Conservation (phyloP, 2,329 filamentous ascomycete species). For the Talaromyces albobiverticillius region DNA sequence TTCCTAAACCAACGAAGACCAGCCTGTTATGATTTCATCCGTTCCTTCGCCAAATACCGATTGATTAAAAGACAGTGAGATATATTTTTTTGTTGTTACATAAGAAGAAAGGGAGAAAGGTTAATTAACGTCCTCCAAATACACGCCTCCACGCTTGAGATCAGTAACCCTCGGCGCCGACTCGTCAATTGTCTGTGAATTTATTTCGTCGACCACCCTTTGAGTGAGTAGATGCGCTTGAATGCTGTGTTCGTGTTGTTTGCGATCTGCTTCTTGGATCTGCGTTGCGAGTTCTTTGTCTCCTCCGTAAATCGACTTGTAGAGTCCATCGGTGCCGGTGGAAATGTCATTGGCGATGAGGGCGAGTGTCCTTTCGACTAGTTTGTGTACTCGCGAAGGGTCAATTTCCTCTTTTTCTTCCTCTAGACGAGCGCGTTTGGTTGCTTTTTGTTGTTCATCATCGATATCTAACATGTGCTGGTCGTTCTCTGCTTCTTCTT, state of each 20-base stretch:
- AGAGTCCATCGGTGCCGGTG: slow-evolving; percentile 32
- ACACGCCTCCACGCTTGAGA: slow-evolving; percentile 31
- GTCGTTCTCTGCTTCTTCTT: slow-evolving; percentile 36
- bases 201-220: slow-evolving; percentile 25
- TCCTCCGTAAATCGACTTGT: slow-evolving; percentile 26
- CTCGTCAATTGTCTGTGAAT: slow-evolving; percentile 22
- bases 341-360: slow-evolving; percentile 29
- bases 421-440: slow-evolving; percentile 27
- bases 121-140: slow-evolving; percentile 27
- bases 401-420: slow-evolving; percentile 18
- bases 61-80: too few relatives aligned
- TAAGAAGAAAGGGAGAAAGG: neutral
- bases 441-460: slow-evolving; percentile 10
- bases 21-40: too few relatives aligned
- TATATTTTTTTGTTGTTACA: neutral
- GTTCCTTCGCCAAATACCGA: too few relatives aligned
- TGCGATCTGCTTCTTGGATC: slow-evolving; percentile 24
- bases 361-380: slow-evolving; percentile 30
- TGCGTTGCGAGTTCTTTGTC: slow-evolving; percentile 22
- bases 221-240: slow-evolving; percentile 19
- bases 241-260: slow-evolving; percentile 22
- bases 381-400: slow-evolving; percentile 21
- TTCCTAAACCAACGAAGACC: too few relatives aligned
- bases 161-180: slow-evolving; percentile 22
- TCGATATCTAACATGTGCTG: neutral